phyloP scores from a whole-genome alignment of 306 rosid species.

The Cucumis hystrix region DNA sequence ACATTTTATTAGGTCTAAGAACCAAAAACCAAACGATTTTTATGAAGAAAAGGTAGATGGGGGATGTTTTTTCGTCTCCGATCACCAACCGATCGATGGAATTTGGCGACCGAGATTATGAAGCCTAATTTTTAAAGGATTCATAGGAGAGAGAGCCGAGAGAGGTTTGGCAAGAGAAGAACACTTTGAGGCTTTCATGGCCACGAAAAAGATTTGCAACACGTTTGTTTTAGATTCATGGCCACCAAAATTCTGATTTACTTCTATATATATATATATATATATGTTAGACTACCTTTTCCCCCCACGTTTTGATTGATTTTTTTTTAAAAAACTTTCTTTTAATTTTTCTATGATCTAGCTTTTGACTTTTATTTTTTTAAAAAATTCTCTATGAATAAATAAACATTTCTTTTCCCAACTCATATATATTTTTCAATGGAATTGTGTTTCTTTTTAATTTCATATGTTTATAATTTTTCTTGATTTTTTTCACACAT shows the following conservation, averaged over 20 bases:
- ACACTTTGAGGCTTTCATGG: background rate
- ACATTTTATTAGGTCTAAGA: background rate
- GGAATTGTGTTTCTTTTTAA: background rate
- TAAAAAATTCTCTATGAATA: background rate
- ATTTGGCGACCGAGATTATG: background rate
- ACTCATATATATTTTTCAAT: background rate
- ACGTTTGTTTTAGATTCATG: background rate
- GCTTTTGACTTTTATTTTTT: background rate
- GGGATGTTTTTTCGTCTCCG: background rate
- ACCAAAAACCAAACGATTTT: background rate
- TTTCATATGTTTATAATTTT: background rate
- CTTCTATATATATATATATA: background rate
- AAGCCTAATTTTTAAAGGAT: background rate
- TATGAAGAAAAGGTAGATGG: background rate
- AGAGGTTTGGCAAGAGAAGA: background rate
- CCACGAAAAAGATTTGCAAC: slow-evolving; percentile 4
- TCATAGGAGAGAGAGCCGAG: background rate
- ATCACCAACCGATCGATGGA: too few species aligned
- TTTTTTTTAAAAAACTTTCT: background rate
- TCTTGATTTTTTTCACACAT: background rate
- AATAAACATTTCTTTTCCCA: background rate
- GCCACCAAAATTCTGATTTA: background rate
- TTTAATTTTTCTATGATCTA: background rate
- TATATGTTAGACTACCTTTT: background rate
- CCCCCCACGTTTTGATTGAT: background rate